Evolutionary conservation across 345 rosid species (phyloP), one percentile per base, ranked within the genome.

Genomic region (Punica granatum): DNA sequence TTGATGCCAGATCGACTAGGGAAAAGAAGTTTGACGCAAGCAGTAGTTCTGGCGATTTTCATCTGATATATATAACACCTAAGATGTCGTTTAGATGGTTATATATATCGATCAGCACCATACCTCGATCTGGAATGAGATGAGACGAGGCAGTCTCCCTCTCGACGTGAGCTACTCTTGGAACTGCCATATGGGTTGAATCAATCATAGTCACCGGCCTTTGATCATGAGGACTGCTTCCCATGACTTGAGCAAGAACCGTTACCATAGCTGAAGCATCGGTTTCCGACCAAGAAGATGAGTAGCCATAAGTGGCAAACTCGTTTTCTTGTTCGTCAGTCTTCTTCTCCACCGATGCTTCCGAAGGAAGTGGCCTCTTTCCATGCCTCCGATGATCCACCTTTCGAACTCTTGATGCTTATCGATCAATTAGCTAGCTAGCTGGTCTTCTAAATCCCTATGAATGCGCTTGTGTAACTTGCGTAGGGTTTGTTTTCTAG

Each of bases 351-450:
- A 60, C 82, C 74, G 93, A 76, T 79, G 93, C 65, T 80, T 84
- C 79, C 77, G 78, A 68, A 71, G 87, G 90, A 81, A 82, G 85
- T 61, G 87, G 41, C 41, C 41, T 79, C 78, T 86, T 88, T 79
- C 95, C 97, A 86, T 88, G 86, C 83, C 87, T 79, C 46, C 82
- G 87, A 51, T 10, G 58, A 88, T 37, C 41, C 41, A 37, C 41
- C 41, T 37, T 84, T 86, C 88, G 21, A 65, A 32, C 58, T 51
- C 28, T n/a, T 3, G n/a, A n/a, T n/a, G n/a, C n/a, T n/a, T n/a
- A n/a, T n/a, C n/a, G n/a, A n/a, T n/a, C n/a, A n/a, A n/a, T 6
- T 1, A 7, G 6, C 19, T 4, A 43, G 48, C 48, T 46, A 2
- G 53, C 23, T n/a, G 30, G 28, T n/a, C 58, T 7, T 0, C 58